Evolutionary conservation across 768 basidiomycete species (phyloP).

Genomic region (Dioszegia crocea): DNA sequence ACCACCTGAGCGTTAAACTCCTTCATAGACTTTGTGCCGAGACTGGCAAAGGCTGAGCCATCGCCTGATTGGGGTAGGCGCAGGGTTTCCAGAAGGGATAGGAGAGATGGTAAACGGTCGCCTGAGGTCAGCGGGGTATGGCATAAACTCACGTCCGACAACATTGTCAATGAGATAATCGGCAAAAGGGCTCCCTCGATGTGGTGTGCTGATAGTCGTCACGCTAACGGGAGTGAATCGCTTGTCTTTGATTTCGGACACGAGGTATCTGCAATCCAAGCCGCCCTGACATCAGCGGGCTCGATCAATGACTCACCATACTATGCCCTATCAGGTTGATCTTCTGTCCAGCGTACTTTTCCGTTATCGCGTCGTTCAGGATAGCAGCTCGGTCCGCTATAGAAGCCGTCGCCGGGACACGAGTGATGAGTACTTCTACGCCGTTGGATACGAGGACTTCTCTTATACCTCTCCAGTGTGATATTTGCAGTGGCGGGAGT

Average conservation of each 20-base stretch:
- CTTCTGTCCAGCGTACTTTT: conserved; percentile 71
- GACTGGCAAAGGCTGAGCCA: conserved; percentile 83
- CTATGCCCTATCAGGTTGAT: conserved; percentile 89
- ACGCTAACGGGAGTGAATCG: conserved; percentile 78
- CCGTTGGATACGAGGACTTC: conserved; percentile 87
- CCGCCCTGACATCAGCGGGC: conserved; percentile 61
- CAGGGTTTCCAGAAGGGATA: conserved; percentile 60
- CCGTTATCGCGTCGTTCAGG: conserved; percentile 73
- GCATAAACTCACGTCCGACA: conserved; percentile 41
- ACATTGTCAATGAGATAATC: conserved; percentile 59
- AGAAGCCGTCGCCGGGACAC: conserved; percentile 87
- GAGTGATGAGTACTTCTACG: conserved; percentile 82
- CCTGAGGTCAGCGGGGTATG: conserved; percentile 14
- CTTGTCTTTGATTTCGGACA: conserved; percentile 72
- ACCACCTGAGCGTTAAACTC: conserved; percentile 82
- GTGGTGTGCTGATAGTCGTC: conserved; percentile 92
- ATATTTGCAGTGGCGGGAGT: conserved; percentile 60
- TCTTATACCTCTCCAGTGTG: conserved; percentile 95
- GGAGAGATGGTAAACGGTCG: conserved; percentile 51
- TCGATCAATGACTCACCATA: conserved; percentile 57
- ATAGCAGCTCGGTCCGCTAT: conserved; percentile 84
- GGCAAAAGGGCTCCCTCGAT: conserved; percentile 88
- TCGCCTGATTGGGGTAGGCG: conserved; percentile 91
- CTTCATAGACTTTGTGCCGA: conserved; percentile 80
- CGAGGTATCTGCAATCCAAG: conserved; percentile 82